A percentile compares a stretch with the other conserved stretches of the same genome.
phyloP scores from a whole-genome alignment of 768 basidiomycete species.

The Naganishia friedmannii region DNA sequence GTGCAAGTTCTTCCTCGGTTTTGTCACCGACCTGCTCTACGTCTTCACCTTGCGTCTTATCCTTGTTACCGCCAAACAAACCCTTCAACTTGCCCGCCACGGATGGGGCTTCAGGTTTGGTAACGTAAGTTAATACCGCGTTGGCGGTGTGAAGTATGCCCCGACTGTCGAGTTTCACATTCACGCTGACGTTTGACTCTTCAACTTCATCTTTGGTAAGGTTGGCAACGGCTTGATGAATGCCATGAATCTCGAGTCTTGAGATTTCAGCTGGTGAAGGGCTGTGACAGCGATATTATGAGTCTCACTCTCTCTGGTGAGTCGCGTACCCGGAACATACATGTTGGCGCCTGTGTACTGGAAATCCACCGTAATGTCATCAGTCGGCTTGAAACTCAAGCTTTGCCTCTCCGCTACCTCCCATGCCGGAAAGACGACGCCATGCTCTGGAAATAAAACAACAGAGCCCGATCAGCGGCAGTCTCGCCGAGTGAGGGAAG shows the following conservation, averaged over 20 bases:
- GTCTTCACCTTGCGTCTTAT: conserved; percentile 34
- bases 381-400: conserved; percentile 52
- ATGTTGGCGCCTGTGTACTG: conserved; percentile 60
- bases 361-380: conserved; percentile 75
- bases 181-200: conserved; percentile 83
- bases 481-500: background rate
- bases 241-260: conserved; percentile 68
- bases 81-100: conserved; percentile 76
- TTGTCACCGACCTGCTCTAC: conserved; percentile 40
- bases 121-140: conserved; percentile 73
- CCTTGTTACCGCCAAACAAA: conserved; percentile 65
- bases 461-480: background rate
- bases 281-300: conserved; percentile 1
- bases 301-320: background rate
- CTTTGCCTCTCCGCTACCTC: conserved; percentile 19
- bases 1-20: conserved; percentile 37
- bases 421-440: conserved; percentile 20
- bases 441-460: conserved; percentile 11
- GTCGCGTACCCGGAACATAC: background rate
- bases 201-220: conserved; percentile 75
- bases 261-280: conserved; percentile 60
- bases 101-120: conserved; percentile 55
- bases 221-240: conserved; percentile 73
- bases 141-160: conserved; percentile 78
- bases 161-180: conserved; percentile 75